phyloP scores from a whole-genome alignment of 2,329 filamentous ascomycete species.

The Aureobasidium sp. region DNA sequence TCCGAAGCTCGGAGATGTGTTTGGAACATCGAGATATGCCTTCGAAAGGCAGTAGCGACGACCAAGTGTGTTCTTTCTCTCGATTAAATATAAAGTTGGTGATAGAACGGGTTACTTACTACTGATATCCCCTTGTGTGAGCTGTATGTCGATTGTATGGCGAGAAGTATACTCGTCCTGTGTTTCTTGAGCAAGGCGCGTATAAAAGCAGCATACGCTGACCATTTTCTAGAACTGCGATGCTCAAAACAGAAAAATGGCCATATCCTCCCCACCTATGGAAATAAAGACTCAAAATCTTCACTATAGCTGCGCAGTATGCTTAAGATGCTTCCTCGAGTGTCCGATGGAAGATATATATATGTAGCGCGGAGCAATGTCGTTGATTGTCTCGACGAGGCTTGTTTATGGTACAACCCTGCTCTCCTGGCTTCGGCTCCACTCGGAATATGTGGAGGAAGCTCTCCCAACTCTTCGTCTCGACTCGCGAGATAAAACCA shows the following conservation, averaged over 20 bases:
- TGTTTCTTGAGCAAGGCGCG: not conserved
- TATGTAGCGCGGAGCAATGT: not conserved
- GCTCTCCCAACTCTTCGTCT: not conserved
- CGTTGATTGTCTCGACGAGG: not conserved
- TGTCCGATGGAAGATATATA: too few relatives aligned
- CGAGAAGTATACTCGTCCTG: not conserved
- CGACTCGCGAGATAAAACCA: not conserved
- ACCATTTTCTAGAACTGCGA: not conserved
- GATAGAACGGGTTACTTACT: not conserved
- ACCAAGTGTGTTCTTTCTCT: not conserved
- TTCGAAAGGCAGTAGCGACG: not conserved
- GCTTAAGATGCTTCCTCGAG: not conserved
- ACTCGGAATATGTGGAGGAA: not conserved
- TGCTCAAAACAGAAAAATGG: not conserved
- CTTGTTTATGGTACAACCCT: not conserved
- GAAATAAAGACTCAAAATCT: not conserved
- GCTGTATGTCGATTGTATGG: not conserved
- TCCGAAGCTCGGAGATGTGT: not conserved
- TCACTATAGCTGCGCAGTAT: not conserved
- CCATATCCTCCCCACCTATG: not conserved
- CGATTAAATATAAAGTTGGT: not conserved
- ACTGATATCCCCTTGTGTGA: accelerated
- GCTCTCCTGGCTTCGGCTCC: not conserved
- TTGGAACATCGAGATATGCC: not conserved
- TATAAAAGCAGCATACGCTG: accelerated